Percentiles rank a stretch among this genome's conserved stretches.
Evolutionary conservation across 1,139 yeast species (phyloP).

Genomic region (Magnusiomyces clavatus): DNA sequence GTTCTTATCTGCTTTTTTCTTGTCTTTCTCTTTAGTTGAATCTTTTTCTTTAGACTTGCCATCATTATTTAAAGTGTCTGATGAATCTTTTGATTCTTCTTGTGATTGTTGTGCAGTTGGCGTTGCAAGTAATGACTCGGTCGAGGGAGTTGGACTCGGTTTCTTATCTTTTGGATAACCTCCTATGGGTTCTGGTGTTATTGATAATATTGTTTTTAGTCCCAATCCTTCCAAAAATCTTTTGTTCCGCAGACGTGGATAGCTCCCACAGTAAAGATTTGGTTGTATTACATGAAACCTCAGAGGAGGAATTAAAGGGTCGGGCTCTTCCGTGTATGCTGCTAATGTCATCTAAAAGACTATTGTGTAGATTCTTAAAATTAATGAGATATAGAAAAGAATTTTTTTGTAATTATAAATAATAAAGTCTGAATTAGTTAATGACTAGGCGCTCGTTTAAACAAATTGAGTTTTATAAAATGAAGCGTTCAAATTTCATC

Average conservation of each 20-base stretch:
- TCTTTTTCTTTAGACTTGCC: background rate
- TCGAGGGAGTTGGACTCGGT: too few relatives aligned
- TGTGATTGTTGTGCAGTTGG: background rate
- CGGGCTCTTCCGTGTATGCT: background rate
- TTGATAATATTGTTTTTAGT: conserved; percentile 64
- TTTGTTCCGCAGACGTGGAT: conserved; percentile 69
- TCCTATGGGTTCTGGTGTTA: conserved; percentile 66
- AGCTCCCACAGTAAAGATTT: conserved; percentile 72
- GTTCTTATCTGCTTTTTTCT: background rate
- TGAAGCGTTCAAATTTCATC: too few relatives aligned
- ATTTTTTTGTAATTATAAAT: background rate
- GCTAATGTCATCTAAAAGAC: background rate
- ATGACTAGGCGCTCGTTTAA: too few relatives aligned
- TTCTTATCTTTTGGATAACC: background rate
- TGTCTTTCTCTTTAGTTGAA: background rate
- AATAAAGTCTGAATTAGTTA: too few relatives aligned
- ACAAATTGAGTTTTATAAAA: too few relatives aligned
- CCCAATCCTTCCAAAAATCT: conserved; percentile 62
- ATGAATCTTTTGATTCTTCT: background rate
- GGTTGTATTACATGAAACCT: conserved; percentile 68
- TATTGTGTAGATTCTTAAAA: background rate
- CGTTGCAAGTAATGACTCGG: too few relatives aligned
- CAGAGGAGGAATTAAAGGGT: conserved; percentile 61
- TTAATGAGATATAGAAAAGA: background rate
- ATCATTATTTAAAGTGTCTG: background rate